phyloP scores from a whole-genome alignment of 2,329 filamentous ascomycete genomes.

The Colletotrichum sp. region DNA sequence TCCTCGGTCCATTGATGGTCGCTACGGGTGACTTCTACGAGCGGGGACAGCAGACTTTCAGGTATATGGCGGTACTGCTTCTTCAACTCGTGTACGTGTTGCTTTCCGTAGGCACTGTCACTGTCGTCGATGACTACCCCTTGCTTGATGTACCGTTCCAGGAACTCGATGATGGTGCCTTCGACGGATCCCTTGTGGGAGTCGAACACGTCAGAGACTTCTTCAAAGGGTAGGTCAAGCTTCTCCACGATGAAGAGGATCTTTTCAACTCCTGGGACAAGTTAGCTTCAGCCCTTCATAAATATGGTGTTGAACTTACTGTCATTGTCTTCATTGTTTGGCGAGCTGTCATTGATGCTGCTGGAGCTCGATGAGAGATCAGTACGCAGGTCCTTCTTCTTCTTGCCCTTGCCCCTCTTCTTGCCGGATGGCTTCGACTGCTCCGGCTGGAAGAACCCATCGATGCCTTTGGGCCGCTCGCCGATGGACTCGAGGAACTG shows the following conservation, averaged over 20 bases:
- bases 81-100: slow-evolving; percentile 35
- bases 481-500: slow-evolving; percentile 76
- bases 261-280: slow-evolving; percentile 37
- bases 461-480: slow-evolving; percentile 74
- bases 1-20: slow-evolving; percentile 38
- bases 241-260: slow-evolving; percentile 50
- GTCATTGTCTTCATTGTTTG: slow-evolving; percentile 3
- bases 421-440: slow-evolving; percentile 39
- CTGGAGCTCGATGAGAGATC: slow-evolving; percentile 18
- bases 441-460: slow-evolving; percentile 74
- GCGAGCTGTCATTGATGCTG: slow-evolving; percentile 3
- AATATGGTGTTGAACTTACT: neutral
- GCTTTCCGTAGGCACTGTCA: slow-evolving; percentile 34
- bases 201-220: slow-evolving; percentile 46
- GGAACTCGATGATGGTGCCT: slow-evolving; percentile 44
- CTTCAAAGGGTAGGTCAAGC: slow-evolving; percentile 43
- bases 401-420: slow-evolving; percentile 41
- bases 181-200: slow-evolving; percentile 42
- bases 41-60: slow-evolving; percentile 43
- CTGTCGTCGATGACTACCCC: slow-evolving; percentile 23
- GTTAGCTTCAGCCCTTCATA: neutral
- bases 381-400: slow-evolving; percentile 20
- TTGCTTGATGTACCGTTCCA: slow-evolving; percentile 47
- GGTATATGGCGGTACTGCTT: slow-evolving; percentile 48
- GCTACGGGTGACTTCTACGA: slow-evolving; percentile 42